phyloP scores from a whole-genome alignment of 192 early-diverging fungal genomes.

The Backusella macrospora region DNA sequence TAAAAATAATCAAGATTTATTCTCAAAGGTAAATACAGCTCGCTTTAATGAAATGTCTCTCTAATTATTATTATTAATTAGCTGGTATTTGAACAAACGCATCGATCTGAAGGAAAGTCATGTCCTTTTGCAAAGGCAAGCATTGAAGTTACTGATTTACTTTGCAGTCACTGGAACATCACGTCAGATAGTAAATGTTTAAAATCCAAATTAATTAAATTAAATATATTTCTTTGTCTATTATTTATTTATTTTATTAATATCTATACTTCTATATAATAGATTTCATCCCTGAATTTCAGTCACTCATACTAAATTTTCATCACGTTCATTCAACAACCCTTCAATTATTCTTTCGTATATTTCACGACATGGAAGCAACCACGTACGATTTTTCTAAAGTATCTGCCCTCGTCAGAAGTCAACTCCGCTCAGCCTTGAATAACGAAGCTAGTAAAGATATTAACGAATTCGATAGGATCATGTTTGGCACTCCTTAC shows the following conservation, averaged over 20 bases:
- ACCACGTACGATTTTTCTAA: constrained; percentile 51
- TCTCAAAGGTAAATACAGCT: constrained; percentile 40
- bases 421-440: constrained; percentile 58
- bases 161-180: constrained; percentile 73
- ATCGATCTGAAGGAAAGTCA: constrained; percentile 44
- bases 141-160: constrained; percentile 66
- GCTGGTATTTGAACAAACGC: constrained; percentile 50
- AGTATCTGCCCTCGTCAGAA: constrained; percentile 61
- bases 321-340: constrained; percentile 60
- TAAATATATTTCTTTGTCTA: background rate
- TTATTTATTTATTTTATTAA: no score
- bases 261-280: background rate
- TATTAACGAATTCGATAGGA: constrained; percentile 56
- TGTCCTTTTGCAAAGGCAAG: constrained; percentile 66
- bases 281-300: constrained; percentile 51
- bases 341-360: constrained; percentile 54
- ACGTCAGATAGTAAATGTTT: constrained; percentile 59
- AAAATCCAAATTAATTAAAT: background rate
- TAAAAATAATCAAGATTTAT: constrained; percentile 43
- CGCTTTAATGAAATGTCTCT: background rate
- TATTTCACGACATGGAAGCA: constrained; percentile 71
- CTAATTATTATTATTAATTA: constrained; percentile 22
- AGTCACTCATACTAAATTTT: constrained; percentile 66
- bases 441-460: constrained; percentile 33
- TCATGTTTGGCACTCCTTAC: constrained; percentile 65